These are phyloP conservation scores for Ceratocystis albifundus DNA, from an alignment of 2,329 filamentous ascomycete genomes.

Conservation along the genomic window DNA sequence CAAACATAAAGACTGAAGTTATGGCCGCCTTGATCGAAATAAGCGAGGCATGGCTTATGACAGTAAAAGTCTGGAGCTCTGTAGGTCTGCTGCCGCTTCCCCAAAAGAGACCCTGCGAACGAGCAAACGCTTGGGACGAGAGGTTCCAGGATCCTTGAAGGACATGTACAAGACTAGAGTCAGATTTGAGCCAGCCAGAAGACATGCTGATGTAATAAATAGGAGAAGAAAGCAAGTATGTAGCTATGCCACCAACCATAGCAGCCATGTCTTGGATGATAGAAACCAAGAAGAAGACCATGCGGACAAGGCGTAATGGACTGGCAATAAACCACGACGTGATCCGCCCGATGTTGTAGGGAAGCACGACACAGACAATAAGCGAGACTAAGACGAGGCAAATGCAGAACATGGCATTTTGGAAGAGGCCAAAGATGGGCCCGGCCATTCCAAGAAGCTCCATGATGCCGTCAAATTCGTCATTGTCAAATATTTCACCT, in stretches of 20 bases:
- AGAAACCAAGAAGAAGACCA: slow-evolving; percentile 63
- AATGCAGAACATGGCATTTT: slow-evolving; percentile 90
- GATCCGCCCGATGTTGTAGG: slow-evolving; percentile 83
- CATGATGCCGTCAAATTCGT: slow-evolving; percentile 92
- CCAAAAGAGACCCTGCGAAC: neutral
- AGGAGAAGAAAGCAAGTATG: slow-evolving; percentile 16
- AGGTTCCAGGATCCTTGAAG: neutral
- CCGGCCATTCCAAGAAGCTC: slow-evolving; percentile 95
- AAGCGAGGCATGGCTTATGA: slow-evolving; percentile 60
- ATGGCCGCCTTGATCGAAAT: slow-evolving; percentile 42
- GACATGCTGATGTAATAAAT: slow-evolving; percentile 19
- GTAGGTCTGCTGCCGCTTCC: slow-evolving; percentile 25
- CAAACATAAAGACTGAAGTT: neutral
- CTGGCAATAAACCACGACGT: slow-evolving; percentile 69
- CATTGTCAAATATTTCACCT: slow-evolving; percentile 53
- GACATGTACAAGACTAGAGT: slow-evolving; percentile 24
- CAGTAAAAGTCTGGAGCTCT: slow-evolving; percentile 66
- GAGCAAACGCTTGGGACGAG: slow-evolving; percentile 8
- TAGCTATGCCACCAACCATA: slow-evolving; percentile 45
- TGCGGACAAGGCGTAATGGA: slow-evolving; percentile 61
- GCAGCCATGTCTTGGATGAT: slow-evolving; percentile 64
- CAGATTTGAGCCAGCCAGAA: slow-evolving; percentile 24
- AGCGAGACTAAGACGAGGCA: slow-evolving; percentile 82
- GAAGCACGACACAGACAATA: slow-evolving; percentile 73
- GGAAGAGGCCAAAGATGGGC: slow-evolving; percentile 75